Conservation (phyloP, 208 protist genomes). For the Zelonia costaricensis region DNA sequence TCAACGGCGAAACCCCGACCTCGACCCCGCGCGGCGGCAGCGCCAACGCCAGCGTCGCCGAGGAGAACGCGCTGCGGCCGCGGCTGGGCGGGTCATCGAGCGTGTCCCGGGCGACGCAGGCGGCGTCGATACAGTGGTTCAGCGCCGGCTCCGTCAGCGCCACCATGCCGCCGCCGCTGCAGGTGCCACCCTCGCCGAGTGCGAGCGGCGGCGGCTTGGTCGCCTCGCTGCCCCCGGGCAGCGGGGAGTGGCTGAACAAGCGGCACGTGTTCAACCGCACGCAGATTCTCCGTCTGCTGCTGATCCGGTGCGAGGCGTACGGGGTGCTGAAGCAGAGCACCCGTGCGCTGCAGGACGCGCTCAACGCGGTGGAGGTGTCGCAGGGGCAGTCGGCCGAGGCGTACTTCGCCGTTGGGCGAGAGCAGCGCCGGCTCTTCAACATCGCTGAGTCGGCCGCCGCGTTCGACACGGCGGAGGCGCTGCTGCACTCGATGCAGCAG, state of each 20-base stretch:
- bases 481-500: conserved; percentile 43
- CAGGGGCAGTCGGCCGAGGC: conserved; percentile 57
- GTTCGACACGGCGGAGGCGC: conserved; percentile 67
- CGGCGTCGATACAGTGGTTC: conserved; percentile 24
- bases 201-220: neutral
- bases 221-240: conserved; percentile 7
- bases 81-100: conserved; percentile 3
- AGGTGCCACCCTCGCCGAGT: neutral
- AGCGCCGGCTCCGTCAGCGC: conserved; percentile 12
- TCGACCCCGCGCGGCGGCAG: neutral
- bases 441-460: conserved; percentile 46
- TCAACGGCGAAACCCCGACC: conserved; percentile 12
- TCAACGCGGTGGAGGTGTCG: conserved; percentile 50
- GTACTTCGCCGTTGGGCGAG: conserved; percentile 65
- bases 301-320: conserved; percentile 74
- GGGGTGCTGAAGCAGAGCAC: conserved; percentile 54
- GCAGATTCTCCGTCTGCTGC: conserved; percentile 62
- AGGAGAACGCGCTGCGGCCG: neutral
- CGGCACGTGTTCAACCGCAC: conserved; percentile 45
- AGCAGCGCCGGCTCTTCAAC: conserved; percentile 57
- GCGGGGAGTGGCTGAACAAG: conserved; percentile 23
- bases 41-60: neutral
- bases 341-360: conserved; percentile 61
- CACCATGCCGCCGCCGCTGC: neutral
- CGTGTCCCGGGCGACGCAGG: neutral